Evolutionary conservation across 176 grass and related monocot genomes (phyloP), one percentile per base, ranked within the genome.

Genomic region (Tuctoria greenei): DNA sequence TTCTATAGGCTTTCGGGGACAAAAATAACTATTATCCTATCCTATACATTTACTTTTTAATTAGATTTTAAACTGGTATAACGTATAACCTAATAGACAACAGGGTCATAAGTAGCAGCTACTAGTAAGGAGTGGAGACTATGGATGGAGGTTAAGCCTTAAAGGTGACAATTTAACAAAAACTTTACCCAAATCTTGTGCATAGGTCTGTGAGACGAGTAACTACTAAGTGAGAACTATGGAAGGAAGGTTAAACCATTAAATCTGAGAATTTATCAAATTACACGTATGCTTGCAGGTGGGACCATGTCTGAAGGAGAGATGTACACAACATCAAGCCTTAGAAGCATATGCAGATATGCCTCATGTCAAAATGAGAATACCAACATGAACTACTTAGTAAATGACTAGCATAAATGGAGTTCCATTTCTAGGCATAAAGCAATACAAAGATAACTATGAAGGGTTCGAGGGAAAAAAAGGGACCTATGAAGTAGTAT

Each of bases 401-500:
- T 38, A 61, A 68, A 88, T 45, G 49, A n/a, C 10, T 45, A 78
- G 39, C 18, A 54, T 41, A 64, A 34, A 35, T 62, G 40, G 51
- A 51, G 10, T 62, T 41, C 24, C 58, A 61, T 76, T 45, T 80
- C 41, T 38, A 72, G 9, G 28, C 35, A 67, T 17, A 81, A 44
- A 70, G 20, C 10, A 20, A 18, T 51, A 51, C 5, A 51, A 47
- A 51, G 17, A 51, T 51, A 51, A 18, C 47, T 51, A 51, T 6
- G 17, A 50, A 18, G 47, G 17, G 16, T 51, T 51, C 16, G 2
- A 45, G 43, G 16, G 2, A 69, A 18, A 67, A 4, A 58, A 57
- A n/a, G 4, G 37, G 90, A 99, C 96, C 92, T 92, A 99, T 87
- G 51, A 90, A 88, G 83, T 92, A 99, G 75, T 99, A 99, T 49